Conservation (phyloP, 208 protist species). For the Porcisia hertigi region DNA sequence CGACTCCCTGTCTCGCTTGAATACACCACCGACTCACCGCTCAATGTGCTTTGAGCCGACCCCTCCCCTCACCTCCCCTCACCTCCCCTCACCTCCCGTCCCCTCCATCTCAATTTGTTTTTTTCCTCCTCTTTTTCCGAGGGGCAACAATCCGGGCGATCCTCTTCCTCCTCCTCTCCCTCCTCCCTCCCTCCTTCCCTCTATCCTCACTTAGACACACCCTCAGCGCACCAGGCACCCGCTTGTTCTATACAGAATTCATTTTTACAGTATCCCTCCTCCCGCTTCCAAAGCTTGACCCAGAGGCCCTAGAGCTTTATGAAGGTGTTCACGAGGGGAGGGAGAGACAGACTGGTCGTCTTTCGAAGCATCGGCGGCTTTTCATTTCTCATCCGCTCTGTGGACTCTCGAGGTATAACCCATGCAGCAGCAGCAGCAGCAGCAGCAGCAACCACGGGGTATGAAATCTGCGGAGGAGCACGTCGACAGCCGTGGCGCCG, state of each 20-base stretch:
- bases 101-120: not conserved
- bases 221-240: not conserved
- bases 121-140: slow-evolving; percentile 5
- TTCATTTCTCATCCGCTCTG: not conserved
- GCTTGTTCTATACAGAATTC: too few relatives aligned
- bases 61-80: not conserved
- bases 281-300: not conserved
- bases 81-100: not conserved
- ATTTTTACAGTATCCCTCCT: not conserved
- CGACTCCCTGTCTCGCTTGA: not conserved
- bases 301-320: not conserved
- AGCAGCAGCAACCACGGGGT: not conserved
- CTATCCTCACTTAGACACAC: not conserved
- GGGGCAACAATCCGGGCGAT: not conserved
- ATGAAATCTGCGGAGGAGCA: slow-evolving; percentile 1
- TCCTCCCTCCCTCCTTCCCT: not conserved
- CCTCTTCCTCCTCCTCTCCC: not conserved
- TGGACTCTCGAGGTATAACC: not conserved
- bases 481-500: slow-evolving; percentile 12
- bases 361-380: not conserved
- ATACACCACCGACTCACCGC: not conserved
- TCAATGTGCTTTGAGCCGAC: not conserved
- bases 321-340: not conserved
- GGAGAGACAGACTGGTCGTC: not conserved
- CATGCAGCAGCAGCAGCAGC: slow-evolving; percentile 3